Conservation (phyloP, 2,329 filamentous ascomycete genomes). For the Claviceps capensis region DNA sequence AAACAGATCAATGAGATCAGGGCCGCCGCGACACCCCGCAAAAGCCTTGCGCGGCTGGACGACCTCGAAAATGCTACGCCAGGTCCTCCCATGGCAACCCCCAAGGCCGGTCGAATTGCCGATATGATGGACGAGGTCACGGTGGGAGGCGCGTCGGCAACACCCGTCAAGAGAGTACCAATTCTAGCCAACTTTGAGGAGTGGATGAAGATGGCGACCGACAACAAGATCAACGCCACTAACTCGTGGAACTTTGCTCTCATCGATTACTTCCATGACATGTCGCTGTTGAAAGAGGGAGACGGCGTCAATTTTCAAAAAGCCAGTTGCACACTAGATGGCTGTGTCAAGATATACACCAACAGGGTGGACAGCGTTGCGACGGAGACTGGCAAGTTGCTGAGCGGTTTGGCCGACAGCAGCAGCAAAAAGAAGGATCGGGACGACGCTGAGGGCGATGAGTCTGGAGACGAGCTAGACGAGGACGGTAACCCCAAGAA, state of each 20-base stretch:
- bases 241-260: slow-evolving; percentile 99
- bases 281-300: slow-evolving; percentile 91
- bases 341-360: slow-evolving; percentile 98
- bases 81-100: slow-evolving; percentile 40
- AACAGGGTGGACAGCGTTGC: slow-evolving; percentile 96
- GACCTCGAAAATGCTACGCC: slow-evolving; percentile 44
- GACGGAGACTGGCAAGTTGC: slow-evolving; percentile 86
- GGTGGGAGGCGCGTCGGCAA: slow-evolving; percentile 64
- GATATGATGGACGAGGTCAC: slow-evolving; percentile 45
- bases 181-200: slow-evolving; percentile 97
- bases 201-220: slow-evolving; percentile 99
- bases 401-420: slow-evolving; percentile 87
- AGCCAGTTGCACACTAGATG: slow-evolving; percentile 91
- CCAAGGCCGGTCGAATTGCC: slow-evolving; percentile 23
- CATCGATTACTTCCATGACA: slow-evolving; percentile 99
- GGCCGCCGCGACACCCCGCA: slow-evolving; percentile 53
- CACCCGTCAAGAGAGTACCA: slow-evolving; percentile 90
- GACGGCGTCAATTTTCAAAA: slow-evolving; percentile 98
- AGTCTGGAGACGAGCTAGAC: slow-evolving; percentile 48
- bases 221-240: slow-evolving; percentile 96
- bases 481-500: slow-evolving; percentile 46
- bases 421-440: slow-evolving; percentile 57
- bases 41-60: slow-evolving; percentile 44
- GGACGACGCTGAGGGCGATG: slow-evolving; percentile 54
- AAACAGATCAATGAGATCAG: slow-evolving; percentile 87